Evolutionary conservation across 768 basidiomycete species (phyloP).

Genomic region (Phaeolepiota aurea): DNA sequence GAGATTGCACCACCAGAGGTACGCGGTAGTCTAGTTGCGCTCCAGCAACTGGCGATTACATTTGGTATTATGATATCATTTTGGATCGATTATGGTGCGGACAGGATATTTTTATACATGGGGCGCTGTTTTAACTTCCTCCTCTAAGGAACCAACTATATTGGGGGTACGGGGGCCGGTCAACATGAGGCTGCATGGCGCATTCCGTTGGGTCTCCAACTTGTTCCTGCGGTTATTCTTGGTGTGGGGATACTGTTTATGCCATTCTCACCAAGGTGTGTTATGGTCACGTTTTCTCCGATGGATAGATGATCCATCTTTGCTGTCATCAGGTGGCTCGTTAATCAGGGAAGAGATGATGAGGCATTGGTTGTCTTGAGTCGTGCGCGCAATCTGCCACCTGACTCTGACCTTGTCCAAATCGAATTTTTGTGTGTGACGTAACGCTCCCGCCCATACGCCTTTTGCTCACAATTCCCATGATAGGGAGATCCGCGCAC

Average conservation of each 20-base stretch:
- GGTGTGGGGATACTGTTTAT: constrained; percentile 66
- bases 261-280: constrained; percentile 70
- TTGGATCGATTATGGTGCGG: constrained; percentile 42
- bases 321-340: constrained; percentile 47
- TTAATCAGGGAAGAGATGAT: constrained; percentile 69
- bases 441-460: too few species aligned
- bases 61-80: constrained; percentile 68
- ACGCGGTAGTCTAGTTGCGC: constrained; percentile 70
- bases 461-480: too few species aligned
- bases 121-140: constrained; percentile 30
- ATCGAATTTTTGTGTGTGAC: constrained; percentile 63
- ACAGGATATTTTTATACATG: not conserved
- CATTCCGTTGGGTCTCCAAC: constrained; percentile 64
- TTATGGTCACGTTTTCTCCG: not conserved
- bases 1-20: constrained; percentile 75
- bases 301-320: not conserved
- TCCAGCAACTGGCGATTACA: constrained; percentile 78
- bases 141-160: constrained; percentile 56
- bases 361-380: constrained; percentile 63
- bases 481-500: constrained; percentile 63
- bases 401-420: constrained; percentile 57
- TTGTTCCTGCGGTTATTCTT: constrained; percentile 66
- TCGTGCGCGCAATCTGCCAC: constrained; percentile 43
- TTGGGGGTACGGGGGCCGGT: constrained; percentile 47
- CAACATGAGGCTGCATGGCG: constrained; percentile 72